Base-by-base conservation (phyloP, 1,284 basidiomycete genomes). In the Microbotryum violaceum region DNA sequence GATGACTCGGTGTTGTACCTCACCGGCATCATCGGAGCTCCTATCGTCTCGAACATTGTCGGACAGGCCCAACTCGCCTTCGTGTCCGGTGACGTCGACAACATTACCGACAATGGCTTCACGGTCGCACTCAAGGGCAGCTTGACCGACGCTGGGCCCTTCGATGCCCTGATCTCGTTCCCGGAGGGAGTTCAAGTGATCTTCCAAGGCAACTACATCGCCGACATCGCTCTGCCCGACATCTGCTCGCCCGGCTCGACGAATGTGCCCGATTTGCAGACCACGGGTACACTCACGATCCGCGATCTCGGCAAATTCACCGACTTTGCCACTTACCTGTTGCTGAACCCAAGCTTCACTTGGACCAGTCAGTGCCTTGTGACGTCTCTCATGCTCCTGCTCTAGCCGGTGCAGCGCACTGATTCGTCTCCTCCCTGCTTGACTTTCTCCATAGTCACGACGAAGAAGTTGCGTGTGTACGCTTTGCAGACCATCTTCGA, bases 401-500 rank as follows among this genome's bases (percentile, higher is more conserved):
- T n/a, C 6, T 37, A 3, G 14, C 49, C 31, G 21, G 46, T 31
- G 9, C 21, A 23, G 10, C 5, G 23, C 5, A 8, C n/a, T 10
- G 21, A 23, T 25, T 44, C 5, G 6, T 8, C 56, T 45, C 14
- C 31, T 31, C 37, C 37, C 14, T 16, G 37, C 37, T 42, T 42
- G 21, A 14, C 18, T 49, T 21, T 88, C 88, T 70, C 79, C 81
- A 16, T 80, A 2, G 83, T 89, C 52, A 83, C 82, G 21, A 85
- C 85, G 0, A 66, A 79, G 44, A 81, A 78, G 47, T 79, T 89
- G 54, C 81, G 82, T 37, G 76, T 89, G 10, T 82, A 79, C 9
- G 85, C 87, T 4, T 79, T 89, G 1, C 83, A 84, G 16, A 87
- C 85, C 27, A 81, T 83, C 68, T 88, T 88, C 68, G 82, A 85